Conservation (phyloP, 2,329 filamentous ascomycete species). For the Curvularia hawaiiensis region DNA sequence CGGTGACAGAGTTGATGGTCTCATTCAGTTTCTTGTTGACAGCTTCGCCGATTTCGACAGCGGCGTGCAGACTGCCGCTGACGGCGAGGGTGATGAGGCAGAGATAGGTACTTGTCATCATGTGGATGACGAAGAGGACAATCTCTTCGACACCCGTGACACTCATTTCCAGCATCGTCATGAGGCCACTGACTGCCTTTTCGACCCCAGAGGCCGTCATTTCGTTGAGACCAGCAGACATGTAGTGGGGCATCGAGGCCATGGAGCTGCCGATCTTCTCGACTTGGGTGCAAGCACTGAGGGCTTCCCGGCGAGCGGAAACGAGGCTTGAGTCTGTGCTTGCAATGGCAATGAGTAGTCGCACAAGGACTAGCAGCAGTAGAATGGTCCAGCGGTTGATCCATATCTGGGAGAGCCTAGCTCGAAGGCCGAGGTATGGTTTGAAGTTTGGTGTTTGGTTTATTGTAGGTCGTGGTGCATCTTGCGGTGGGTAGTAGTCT, state of each 20-base stretch:
- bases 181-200: constrained; percentile 78
- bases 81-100: constrained; percentile 87
- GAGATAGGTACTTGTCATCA: constrained; percentile 86
- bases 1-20: constrained; percentile 63
- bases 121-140: constrained; percentile 89
- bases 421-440: constrained; percentile 88
- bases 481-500: constrained; percentile 63
- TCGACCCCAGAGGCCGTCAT: constrained; percentile 81
- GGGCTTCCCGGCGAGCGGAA: constrained; percentile 78
- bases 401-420: constrained; percentile 93
- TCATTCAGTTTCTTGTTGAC: constrained; percentile 66
- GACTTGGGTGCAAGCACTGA: constrained; percentile 88
- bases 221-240: constrained; percentile 86
- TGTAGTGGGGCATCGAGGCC: constrained; percentile 98
- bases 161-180: constrained; percentile 76
- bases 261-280: constrained; percentile 93
- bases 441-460: constrained; percentile 75
- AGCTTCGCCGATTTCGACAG: constrained; percentile 65
- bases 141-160: constrained; percentile 85
- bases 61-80: constrained; percentile 76
- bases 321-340: constrained; percentile 75
- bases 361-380: constrained; percentile 80
- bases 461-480: constrained; percentile 60
- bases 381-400: constrained; percentile 97
- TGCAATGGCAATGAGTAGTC: constrained; percentile 76